These are phyloP conservation scores for Salvia splendens DNA, from an alignment of 257 asterid species.

Conservation along the genomic window DNA sequence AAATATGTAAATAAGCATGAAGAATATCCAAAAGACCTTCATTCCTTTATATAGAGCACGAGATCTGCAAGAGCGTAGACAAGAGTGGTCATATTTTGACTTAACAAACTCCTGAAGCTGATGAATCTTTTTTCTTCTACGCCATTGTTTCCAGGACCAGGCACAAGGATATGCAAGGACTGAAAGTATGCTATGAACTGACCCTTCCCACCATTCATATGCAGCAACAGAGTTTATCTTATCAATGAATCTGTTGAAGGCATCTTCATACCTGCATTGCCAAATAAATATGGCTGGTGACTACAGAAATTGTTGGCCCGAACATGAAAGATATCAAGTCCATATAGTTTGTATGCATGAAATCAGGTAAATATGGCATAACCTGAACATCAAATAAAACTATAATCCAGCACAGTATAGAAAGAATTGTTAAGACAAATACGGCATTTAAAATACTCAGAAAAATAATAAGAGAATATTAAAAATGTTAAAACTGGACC, in stretches of 20 bases:
- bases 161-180: constrained; percentile 94
- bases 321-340: constrained; percentile 19
- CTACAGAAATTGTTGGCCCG: constrained; percentile 21
- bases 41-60: constrained; percentile 96
- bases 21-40: constrained; percentile 57
- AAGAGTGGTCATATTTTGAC: constrained; percentile 94
- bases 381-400: constrained; percentile 20
- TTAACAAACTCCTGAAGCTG: constrained; percentile 90
- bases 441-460: constrained; percentile 25
- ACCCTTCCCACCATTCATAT: constrained; percentile 99
- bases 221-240: constrained; percentile 91
- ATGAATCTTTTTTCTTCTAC: constrained; percentile 82
- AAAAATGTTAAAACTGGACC: constrained; percentile 23
- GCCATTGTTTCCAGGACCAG: constrained; percentile 99
- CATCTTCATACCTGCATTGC: constrained; percentile 86
- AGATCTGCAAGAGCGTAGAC: constrained; percentile 91
- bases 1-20: background rate
- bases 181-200: constrained; percentile 91
- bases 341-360: background rate
- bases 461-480: constrained; percentile 13
- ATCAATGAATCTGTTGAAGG: constrained; percentile 91
- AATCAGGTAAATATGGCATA: constrained; percentile 2
- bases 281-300: constrained; percentile 30
- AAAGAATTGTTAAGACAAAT: background rate
- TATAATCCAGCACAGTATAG: constrained; percentile 25